Percentiles rank a stretch among this genome's conserved stretches.
Conservation (phyloP, 176 grass and related monocot species). For the Zoysia japonica region DNA sequence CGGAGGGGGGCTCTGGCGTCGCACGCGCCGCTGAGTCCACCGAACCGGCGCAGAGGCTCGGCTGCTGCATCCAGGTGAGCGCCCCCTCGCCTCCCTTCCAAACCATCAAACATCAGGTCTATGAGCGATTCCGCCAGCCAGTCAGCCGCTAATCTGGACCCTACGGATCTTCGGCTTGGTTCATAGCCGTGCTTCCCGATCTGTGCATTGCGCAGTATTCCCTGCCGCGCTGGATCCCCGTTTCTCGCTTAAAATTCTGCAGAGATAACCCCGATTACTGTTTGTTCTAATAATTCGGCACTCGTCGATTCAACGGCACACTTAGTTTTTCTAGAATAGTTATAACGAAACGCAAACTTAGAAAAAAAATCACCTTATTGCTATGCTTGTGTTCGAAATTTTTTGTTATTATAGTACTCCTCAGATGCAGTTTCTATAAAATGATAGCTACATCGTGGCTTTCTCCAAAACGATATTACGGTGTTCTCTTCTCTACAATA, state of each 20-base stretch:
- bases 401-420: neutral
- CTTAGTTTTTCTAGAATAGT: no score
- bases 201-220: neutral
- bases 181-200: neutral
- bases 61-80: conserved; percentile 28
- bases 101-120: no score
- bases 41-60: neutral
- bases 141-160: neutral
- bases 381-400: no score
- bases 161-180: neutral
- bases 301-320: no score
- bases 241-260: neutral
- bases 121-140: neutral
- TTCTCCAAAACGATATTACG: no score
- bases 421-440: no score
- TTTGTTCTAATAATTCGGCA: no score
- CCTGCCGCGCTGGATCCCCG: neutral
- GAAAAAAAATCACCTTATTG: no score
- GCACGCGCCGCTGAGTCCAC: conserved; percentile 6
- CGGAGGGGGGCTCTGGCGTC: neutral
- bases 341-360: no score
- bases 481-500: no score
- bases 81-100: neutral
- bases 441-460: no score
- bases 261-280: no score